Evolutionary conservation across 495 filamentous ascomycete genomes (phyloP), one percentile per base, ranked within the genome.

Genomic region (Beverwykella pulmonaria): DNA sequence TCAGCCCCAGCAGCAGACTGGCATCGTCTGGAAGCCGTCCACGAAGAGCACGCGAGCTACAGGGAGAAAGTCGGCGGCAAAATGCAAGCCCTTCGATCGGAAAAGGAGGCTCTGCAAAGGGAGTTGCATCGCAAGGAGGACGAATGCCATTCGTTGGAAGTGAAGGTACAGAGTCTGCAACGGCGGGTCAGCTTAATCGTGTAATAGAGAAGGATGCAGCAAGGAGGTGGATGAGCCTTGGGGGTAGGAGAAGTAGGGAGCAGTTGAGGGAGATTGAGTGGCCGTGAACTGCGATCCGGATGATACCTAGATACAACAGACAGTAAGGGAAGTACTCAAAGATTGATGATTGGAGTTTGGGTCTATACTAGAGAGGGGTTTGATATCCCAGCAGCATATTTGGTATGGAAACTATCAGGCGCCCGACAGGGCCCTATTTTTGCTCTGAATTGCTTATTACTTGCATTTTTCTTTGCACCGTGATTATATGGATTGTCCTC

Each of bases 101-200:
- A 74, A 59, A 74, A 74, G 57, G 71, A 74, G 59, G 54, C 23
- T 19, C 58, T 74, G 65, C 65, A 69, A 55, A 59, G 56, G 49
- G 71, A 74, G 55, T 48, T 74, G 66, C 65, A 71, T 59, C 63
- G 65, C 26, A 67, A 59, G 56, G 71, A 74, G 54, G 71, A 74
- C 52, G 71, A 71, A 49, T 52, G 53, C 53, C 64, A 68, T 53
- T 65, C 49, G 20, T 55, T 74, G 49, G 71, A 74, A 44, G 63
- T 53, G 14, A 71, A 67, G 59, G 47, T 74, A 15, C 63, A 67
- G 57, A 71, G 59, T 49, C 56, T 74, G 57, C 61, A 67, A 52
- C 64, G 63, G 41, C 65, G 65, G 39, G 30, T 63, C 19, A 55
- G 48, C 44, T 36, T 52, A 34, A 53, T 62, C 39, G 64, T 52